Evolutionary conservation across 2,329 filamentous ascomycete species (phyloP).

Genomic region (Phyllosticta capitalensis): DNA sequence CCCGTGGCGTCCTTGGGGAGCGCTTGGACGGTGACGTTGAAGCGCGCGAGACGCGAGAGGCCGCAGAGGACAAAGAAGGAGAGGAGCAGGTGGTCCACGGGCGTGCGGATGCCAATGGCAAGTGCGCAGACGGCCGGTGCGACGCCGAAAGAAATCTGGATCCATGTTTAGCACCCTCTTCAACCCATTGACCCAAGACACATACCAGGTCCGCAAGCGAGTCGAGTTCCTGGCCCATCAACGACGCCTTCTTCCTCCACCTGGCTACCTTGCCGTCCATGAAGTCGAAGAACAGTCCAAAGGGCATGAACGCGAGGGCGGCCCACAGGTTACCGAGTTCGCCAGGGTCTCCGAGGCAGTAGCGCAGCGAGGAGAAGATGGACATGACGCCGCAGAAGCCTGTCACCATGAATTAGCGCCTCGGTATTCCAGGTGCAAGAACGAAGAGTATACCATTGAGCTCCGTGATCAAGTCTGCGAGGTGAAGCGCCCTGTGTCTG

Average conservation of each 20-base stretch:
- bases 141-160: constrained; percentile 87
- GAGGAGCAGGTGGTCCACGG: constrained; percentile 70
- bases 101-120: constrained; percentile 75
- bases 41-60: constrained; percentile 83
- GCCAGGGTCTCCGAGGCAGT: constrained; percentile 61
- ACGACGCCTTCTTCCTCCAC: constrained; percentile 91
- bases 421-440: neutral
- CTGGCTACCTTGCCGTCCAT: constrained; percentile 94
- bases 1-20: constrained; percentile 86
- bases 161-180: neutral
- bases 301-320: constrained; percentile 78
- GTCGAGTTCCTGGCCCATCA: constrained; percentile 97
- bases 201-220: constrained; percentile 87
- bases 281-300: constrained; percentile 94
- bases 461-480: constrained; percentile 77
- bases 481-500: constrained; percentile 48
- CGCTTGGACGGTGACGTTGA: constrained; percentile 88
- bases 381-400: constrained; percentile 90
- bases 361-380: constrained; percentile 87
- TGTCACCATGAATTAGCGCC: constrained; percentile 19
- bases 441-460: constrained; percentile 49
- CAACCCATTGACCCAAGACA: constrained; percentile 5
- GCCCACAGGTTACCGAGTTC: constrained; percentile 64
- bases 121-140: constrained; percentile 82
- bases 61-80: constrained; percentile 91